phyloP scores from a whole-genome alignment of 1,284 basidiomycete genomes.

The Ceratobasidium sp. region DNA sequence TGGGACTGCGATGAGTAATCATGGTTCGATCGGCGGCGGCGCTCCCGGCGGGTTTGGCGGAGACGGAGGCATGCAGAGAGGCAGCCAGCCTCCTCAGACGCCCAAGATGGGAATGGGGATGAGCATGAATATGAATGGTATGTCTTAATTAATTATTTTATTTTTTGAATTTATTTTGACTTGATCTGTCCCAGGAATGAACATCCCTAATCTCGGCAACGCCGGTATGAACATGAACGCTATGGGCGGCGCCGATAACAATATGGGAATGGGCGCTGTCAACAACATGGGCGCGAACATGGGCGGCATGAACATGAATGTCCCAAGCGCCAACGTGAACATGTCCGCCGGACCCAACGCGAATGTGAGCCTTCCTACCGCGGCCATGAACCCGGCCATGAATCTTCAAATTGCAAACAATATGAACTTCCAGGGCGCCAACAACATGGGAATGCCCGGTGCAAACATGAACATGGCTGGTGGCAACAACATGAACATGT shows the following conservation, averaged over 20 bases:
- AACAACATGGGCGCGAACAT: conserved; percentile 15
- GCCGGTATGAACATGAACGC: conserved; percentile 33
- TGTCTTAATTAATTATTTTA: not conserved
- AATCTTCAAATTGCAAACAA: not conserved
- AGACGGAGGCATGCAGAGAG: conserved; percentile 2
- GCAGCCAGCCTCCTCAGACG: conserved; percentile 26
- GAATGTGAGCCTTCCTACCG: conserved; percentile 40
- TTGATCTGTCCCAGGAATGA: conserved; percentile 4
- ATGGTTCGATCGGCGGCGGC: not conserved
- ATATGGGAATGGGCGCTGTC: conserved; percentile 8
- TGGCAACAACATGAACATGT: conserved; percentile 42
- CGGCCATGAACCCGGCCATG: conserved; percentile 25
- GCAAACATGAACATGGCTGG: conserved; percentile 19
- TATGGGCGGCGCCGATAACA: not conserved
- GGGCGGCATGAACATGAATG: conserved; percentile 43
- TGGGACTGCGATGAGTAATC: conserved; percentile 28
- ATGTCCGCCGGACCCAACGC: conserved; percentile 33
- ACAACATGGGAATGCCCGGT: conserved; percentile 11
- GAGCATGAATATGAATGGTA: conserved; percentile 36
- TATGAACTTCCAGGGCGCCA: conserved; percentile 38
- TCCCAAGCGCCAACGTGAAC: conserved; percentile 41
- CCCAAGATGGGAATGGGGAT: conserved; percentile 24
- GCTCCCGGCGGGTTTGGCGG: conserved; percentile 17
- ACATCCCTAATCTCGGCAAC: conserved; percentile 13
- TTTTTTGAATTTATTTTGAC: not conserved